Percentiles rank a stretch among this genome's conserved stretches.
Conservation (phyloP, 2,329 filamentous ascomycete species). For the Talaromyces amestolkiae region DNA sequence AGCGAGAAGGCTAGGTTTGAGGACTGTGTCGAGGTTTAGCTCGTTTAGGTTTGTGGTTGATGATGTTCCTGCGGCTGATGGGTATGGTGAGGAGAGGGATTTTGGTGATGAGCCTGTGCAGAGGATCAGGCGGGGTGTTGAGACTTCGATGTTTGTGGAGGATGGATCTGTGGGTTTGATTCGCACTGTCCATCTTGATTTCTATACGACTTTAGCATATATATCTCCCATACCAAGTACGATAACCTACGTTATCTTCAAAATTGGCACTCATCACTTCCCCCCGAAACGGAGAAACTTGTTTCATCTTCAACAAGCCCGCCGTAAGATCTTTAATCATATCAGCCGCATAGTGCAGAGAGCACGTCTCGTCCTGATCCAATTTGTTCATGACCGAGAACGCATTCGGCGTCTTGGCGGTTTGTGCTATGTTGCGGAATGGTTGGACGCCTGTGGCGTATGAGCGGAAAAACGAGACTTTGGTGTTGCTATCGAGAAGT, state of each 20-base stretch:
- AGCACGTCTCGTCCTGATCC: constrained; percentile 57
- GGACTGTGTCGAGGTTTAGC: constrained; percentile 55
- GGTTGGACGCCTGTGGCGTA: constrained; percentile 55
- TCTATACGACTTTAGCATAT: constrained; percentile 20
- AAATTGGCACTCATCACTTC: constrained; percentile 36
- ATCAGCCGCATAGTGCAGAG: constrained; percentile 58
- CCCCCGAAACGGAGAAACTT: constrained; percentile 35
- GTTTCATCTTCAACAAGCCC: constrained; percentile 37
- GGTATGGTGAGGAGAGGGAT: constrained; percentile 43
- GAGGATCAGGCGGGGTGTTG: constrained; percentile 52
- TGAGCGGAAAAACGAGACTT: constrained; percentile 57
- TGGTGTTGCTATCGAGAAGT: constrained; percentile 53
- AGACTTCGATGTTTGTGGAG: constrained; percentile 32
- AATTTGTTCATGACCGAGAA: constrained; percentile 54
- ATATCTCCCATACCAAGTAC: background rate
- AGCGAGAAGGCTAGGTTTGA: constrained; percentile 53
- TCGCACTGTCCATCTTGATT: constrained; percentile 34
- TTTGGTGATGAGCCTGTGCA: constrained; percentile 59
- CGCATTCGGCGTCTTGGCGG: constrained; percentile 52
- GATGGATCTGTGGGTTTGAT: constrained; percentile 31
- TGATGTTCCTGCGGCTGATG: constrained; percentile 26
- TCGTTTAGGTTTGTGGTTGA: constrained; percentile 39
- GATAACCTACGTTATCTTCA: constrained; percentile 29
- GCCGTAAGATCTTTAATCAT: constrained; percentile 50
- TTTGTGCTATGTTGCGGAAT: constrained; percentile 53